Percentiles rank a stretch among this genome's conserved stretches.
Evolutionary conservation across 1,139 yeast species (phyloP).

Genomic region (Pneumocystis wakefieldiae): DNA sequence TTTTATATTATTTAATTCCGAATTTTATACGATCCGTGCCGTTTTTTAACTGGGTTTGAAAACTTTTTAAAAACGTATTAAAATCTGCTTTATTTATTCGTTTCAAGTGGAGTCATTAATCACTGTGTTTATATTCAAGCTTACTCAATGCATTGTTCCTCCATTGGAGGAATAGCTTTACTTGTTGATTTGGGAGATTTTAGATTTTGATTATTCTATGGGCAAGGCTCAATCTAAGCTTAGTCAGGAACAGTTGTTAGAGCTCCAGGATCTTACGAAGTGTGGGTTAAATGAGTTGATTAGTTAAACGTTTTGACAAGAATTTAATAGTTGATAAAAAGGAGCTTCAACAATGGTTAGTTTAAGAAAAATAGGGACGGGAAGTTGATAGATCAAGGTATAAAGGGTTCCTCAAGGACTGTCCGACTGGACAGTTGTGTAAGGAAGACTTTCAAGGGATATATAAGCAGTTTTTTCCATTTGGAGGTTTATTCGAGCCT

Average conservation of each 20-base stretch:
- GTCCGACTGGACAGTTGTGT: slow-evolving; percentile 79
- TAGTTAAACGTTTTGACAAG: neutral
- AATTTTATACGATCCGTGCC: no score
- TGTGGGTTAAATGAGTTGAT: slow-evolving; percentile 20
- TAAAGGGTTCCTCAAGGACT: slow-evolving; percentile 52
- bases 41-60: no score
- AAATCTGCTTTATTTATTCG: no score
- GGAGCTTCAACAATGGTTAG: slow-evolving; percentile 92
- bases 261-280: slow-evolving; percentile 71
- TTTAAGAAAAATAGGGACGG: slow-evolving; percentile 21
- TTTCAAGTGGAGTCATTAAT: no score
- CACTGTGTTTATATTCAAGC: no score
- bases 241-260: slow-evolving; percentile 76
- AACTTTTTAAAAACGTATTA: no score
- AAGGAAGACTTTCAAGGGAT: slow-evolving; percentile 82
- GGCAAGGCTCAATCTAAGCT: slow-evolving; percentile 91
- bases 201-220: slow-evolving; percentile 32
- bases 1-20: no score
- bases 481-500: slow-evolving; percentile 35
- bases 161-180: neutral
- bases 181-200: neutral
- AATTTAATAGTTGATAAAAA: slow-evolving; percentile 47
- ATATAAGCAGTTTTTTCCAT: slow-evolving; percentile 92
- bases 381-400: slow-evolving; percentile 3
- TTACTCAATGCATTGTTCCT: neutral